A percentile compares a stretch with the other conserved stretches of the same genome.
phyloP scores from a whole-genome alignment of 2,329 filamentous ascomycete genomes.

The Ophiostoma perfectum region DNA sequence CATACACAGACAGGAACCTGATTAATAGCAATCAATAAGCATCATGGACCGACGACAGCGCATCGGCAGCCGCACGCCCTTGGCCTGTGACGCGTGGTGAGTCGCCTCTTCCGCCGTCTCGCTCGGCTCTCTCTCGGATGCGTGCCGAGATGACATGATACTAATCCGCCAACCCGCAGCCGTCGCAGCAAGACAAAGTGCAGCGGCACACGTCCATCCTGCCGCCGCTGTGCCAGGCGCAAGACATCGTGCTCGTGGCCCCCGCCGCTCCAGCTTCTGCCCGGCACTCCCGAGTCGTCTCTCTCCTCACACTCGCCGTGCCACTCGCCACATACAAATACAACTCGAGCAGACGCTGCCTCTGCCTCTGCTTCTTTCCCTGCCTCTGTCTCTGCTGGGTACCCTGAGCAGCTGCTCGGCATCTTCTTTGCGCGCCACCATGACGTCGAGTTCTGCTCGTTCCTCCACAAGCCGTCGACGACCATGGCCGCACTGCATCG shows the following conservation, averaged over 20 bases:
- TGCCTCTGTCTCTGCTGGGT: background rate
- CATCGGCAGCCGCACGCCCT: background rate
- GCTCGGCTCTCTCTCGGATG: background rate
- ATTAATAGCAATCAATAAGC: background rate
- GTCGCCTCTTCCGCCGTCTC: background rate
- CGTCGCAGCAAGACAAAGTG: constrained; percentile 5
- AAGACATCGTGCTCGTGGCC: background rate
- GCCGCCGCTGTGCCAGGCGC: background rate
- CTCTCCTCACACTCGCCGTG: background rate
- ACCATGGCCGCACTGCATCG: background rate
- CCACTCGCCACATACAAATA: background rate
- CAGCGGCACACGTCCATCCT: background rate
- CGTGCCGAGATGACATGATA: background rate
- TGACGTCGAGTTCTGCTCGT: background rate
- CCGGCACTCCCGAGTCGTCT: background rate
- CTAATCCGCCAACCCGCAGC: background rate
- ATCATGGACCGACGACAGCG: background rate
- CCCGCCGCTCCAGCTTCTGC: background rate
- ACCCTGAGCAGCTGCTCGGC: background rate
- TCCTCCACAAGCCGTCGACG: background rate
- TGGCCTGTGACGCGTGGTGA: constrained; percentile 4
- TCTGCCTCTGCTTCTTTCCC: background rate
- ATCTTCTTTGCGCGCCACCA: background rate
- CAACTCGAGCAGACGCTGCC: background rate
- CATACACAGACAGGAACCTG: background rate